Evolutionary conservation across 352 stramenopile species (phyloP), one percentile per base, ranked within the genome.

Genomic region (Pythium phragmitis): DNA sequence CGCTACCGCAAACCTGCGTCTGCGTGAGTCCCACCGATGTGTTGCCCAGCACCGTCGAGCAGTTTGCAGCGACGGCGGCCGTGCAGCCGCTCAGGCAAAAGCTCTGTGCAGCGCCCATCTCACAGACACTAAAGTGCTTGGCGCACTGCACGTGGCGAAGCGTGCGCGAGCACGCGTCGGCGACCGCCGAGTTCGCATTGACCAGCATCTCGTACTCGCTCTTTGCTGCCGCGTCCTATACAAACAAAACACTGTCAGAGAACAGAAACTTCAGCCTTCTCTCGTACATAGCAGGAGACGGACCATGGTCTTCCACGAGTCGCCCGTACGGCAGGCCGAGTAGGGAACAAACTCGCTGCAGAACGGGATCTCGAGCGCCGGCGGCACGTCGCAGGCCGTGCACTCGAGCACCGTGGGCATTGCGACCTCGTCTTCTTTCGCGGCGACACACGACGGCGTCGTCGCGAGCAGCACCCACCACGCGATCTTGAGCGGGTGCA

Each of bases 61-160:
- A 91, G 62, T 88, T 82, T 12, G 68, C 63, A 19, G 70, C 37
- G 9, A 91, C 54, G 23, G 71, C 53, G 8, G 62, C n/a, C 1
- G 52, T 66, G 59, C 78, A 91, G 65, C 77, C 85, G 26, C 65
- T 63, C 28, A 75, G 64, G 55, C 82, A 91, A 21, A 92, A 74
- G 34, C 54, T 70, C 72, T 89, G 76, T 21, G 80, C 69, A 4
- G 81, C 71, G 2, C 84, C 83, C 58, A 91, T 76, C 49, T 91
- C 84, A 47, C 84, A 92, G 30, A 87, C 81, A 43, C 73, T 88
- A 60, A 92, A 92, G 16, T 77, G 60, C 47, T 73, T 81, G 54
- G 79, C 64, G 36, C 84, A 92, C 49, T 84, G 67, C 7, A 77
- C 75, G 16, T 71, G 68, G 43, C 79, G 77, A 13, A 91, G 60